These are phyloP conservation scores for Venturia asperata DNA, from an alignment of 2,329 filamentous ascomycete species.

Conservation along the genomic window DNA sequence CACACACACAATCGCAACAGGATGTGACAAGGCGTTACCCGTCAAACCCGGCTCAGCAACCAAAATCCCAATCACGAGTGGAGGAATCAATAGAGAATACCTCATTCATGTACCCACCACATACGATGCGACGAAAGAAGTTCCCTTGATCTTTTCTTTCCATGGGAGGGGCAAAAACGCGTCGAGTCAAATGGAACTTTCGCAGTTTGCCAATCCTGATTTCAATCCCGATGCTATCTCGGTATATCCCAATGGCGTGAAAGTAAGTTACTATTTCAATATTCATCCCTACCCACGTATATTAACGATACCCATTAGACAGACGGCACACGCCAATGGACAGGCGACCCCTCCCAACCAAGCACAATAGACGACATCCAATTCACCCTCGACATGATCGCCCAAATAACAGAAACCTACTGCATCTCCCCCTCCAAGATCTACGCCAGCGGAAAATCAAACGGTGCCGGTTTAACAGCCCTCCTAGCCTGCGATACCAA, in stretches of 20 bases:
- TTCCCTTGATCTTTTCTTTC: constrained; percentile 43
- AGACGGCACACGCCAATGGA: constrained; percentile 31
- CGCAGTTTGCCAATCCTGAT: constrained; percentile 40
- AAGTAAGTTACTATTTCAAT: constrained; percentile 23
- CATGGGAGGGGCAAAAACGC: constrained; percentile 38
- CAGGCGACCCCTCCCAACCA: constrained; percentile 38
- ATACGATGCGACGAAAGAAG: constrained; percentile 34
- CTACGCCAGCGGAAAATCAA: constrained; percentile 47
- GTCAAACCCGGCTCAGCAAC: constrained; percentile 25
- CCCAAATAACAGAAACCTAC: constrained; percentile 34
- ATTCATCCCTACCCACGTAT: too few relatives aligned
- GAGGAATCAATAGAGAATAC: constrained; percentile 30
- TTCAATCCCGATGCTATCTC: constrained; percentile 40
- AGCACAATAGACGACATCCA: constrained; percentile 34
- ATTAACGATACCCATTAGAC: background rate
- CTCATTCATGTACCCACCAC: constrained; percentile 34
- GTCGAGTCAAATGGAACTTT: constrained; percentile 36
- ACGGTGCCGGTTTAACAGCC: constrained; percentile 47
- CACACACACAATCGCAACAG: constrained; percentile 11
- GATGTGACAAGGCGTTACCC: constrained; percentile 25
- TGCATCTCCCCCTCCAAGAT: constrained; percentile 41
- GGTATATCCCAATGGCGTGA: constrained; percentile 40
- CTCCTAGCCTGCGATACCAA: constrained; percentile 42
- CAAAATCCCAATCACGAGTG: constrained; percentile 27
- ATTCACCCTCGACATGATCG: constrained; percentile 34